Percentiles rank a stretch among this genome's conserved stretches.
These are phyloP conservation scores for Yamadazyma nakazawae DNA, from an alignment of 805 yeast genomes.

Conservation along the genomic window DNA sequence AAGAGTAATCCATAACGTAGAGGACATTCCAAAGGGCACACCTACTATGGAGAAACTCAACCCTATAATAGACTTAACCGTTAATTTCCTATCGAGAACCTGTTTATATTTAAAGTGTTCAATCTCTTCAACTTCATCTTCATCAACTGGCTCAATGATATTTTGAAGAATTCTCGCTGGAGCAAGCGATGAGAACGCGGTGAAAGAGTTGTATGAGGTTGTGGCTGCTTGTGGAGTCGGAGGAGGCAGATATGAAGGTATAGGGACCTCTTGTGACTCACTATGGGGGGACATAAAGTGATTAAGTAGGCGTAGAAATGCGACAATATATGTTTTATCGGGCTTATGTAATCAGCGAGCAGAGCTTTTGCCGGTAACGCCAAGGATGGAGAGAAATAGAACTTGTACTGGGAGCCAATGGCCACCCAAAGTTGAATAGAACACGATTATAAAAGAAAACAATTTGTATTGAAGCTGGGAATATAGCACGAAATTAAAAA, in stretches of 20 bases:
- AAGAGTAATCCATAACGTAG: slow-evolving; percentile 67
- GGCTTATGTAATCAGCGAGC: not conserved
- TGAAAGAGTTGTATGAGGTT: slow-evolving; percentile 6
- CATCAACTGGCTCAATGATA: slow-evolving; percentile 27
- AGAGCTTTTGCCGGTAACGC: not conserved
- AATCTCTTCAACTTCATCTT: slow-evolving; percentile 51
- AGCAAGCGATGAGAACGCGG: slow-evolving; percentile 7
- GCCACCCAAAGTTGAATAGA: too few relatives aligned
- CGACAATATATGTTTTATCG: not conserved
- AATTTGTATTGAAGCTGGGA: too few relatives aligned
- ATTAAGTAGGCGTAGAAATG: not conserved
- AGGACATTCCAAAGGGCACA: slow-evolving; percentile 74
- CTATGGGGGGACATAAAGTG: not conserved
- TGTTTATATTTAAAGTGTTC: slow-evolving; percentile 76
- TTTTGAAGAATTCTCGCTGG: slow-evolving; percentile 12
- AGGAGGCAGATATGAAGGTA: not conserved
- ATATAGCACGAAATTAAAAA: too few relatives aligned
- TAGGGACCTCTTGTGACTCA: not conserved
- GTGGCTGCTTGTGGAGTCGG: slow-evolving; percentile 9
- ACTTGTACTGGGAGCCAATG: too few relatives aligned
- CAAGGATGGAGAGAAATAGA: too few relatives aligned
- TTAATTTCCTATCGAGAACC: slow-evolving; percentile 63
- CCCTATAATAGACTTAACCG: slow-evolving; percentile 70
- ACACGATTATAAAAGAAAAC: too few relatives aligned
- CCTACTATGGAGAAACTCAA: slow-evolving; percentile 80